Conservation (phyloP, 129 eudicot species). For the Flaveria ramosissima region DNA sequence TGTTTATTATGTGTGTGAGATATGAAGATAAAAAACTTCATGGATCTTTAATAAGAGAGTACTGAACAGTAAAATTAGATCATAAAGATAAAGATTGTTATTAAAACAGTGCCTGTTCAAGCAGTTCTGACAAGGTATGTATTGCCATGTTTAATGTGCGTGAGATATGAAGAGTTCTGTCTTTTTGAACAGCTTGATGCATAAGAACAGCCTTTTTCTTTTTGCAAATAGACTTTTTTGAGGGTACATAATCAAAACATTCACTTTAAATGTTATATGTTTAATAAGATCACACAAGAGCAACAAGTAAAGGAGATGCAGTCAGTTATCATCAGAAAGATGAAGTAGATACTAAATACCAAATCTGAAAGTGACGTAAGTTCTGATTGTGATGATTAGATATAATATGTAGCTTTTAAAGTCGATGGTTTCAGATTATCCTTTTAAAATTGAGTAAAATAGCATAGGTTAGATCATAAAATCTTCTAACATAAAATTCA, state of each 20-base stretch:
- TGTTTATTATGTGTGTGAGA: background rate
- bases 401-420: background rate
- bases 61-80: slow-evolving; percentile 5
- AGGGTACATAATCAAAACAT: background rate
- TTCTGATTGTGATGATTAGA: background rate
- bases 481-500: background rate
- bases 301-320: background rate
- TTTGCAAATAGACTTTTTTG: background rate
- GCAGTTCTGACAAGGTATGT: background rate
- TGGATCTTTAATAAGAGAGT: background rate
- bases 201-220: background rate
- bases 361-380: background rate
- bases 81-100: background rate
- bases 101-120: slow-evolving; percentile 1
- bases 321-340: background rate
- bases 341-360: background rate
- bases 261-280: background rate
- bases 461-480: background rate
- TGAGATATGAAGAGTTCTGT: background rate
- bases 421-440: background rate
- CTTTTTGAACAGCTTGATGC: slow-evolving; percentile 8
- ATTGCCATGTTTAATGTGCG: background rate
- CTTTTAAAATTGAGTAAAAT: background rate
- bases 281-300: background rate
- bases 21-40: background rate